Conservation (phyloP, 371 early-diverging fungal species). For the Mucor lusitanicus region DNA sequence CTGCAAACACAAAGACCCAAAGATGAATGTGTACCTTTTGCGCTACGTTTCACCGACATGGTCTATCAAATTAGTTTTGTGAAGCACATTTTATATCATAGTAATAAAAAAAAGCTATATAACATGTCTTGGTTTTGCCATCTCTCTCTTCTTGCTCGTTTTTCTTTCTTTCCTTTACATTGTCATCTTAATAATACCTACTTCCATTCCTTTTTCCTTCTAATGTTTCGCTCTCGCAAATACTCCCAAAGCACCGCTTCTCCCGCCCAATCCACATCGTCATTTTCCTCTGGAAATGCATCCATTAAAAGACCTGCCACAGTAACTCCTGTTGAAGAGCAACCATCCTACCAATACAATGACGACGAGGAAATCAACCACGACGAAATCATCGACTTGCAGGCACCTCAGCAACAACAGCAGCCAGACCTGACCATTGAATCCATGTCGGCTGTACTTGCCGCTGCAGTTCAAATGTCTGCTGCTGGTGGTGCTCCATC, state of each 20-base stretch:
- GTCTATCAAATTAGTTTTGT: conserved; percentile 19
- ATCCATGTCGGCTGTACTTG: conserved; percentile 50
- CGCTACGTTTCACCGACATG: conserved; percentile 14
- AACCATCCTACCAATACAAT: not conserved
- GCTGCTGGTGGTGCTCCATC: conserved; percentile 27
- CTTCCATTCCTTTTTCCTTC: conserved; percentile 3
- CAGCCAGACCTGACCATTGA: conserved; percentile 34
- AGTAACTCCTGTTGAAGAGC: not conserved
- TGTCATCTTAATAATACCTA: not conserved
- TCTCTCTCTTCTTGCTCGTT: not conserved
- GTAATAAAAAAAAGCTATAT: not conserved
- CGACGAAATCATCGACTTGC: conserved; percentile 20
- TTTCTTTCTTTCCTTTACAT: conserved; percentile 7
- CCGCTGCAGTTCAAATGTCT: conserved; percentile 50
- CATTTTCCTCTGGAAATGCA: conserved; percentile 35
- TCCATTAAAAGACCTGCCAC: conserved; percentile 26
- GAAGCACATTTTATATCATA: conserved; percentile 8
- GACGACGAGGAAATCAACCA: conserved; percentile 1
- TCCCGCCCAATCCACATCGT: conserved; percentile 16
- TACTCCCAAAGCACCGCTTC: not conserved
- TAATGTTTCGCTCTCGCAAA: conserved; percentile 26
- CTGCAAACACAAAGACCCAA: no score
- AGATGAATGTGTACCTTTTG: not conserved
- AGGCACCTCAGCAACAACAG: conserved; percentile 7
- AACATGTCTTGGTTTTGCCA: not conserved